Percentiles rank a stretch among this genome's conserved stretches.
Evolutionary conservation across 1,284 basidiomycete genomes (phyloP).

Genomic region (Melampsora occidentalis): DNA sequence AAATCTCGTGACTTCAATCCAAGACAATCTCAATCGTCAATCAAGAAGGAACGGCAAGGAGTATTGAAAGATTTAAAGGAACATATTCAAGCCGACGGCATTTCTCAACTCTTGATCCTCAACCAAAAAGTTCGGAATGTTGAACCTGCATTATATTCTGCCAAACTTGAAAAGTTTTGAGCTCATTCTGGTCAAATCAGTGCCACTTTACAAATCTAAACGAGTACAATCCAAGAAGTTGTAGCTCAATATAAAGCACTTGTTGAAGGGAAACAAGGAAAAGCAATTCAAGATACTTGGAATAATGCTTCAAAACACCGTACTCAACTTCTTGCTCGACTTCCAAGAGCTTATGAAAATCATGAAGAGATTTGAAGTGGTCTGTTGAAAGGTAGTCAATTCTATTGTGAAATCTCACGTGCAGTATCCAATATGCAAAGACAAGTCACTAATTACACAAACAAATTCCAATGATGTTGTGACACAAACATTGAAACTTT

Average conservation of each 20-base stretch:
- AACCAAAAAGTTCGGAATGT: slow-evolving; percentile 74
- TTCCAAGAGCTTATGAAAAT: slow-evolving; percentile 71
- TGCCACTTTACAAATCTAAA: slow-evolving; percentile 73
- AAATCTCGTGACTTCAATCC: slow-evolving; percentile 69
- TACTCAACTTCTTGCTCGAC: slow-evolving; percentile 68
- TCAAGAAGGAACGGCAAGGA: slow-evolving; percentile 76
- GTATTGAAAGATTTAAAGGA: slow-evolving; percentile 91
- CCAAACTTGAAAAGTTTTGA: slow-evolving; percentile 90
- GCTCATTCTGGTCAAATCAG: slow-evolving; percentile 80
- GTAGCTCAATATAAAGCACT: slow-evolving; percentile 60
- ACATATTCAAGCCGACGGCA: slow-evolving; percentile 93
- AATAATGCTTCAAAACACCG: slow-evolving; percentile 73
- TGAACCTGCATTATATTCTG: slow-evolving; percentile 82
- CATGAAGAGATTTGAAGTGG: slow-evolving; percentile 85
- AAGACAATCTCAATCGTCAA: slow-evolving; percentile 72
- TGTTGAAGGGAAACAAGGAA: slow-evolving; percentile 67
- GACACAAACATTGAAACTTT: too few species aligned
- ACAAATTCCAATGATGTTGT: too few species aligned
- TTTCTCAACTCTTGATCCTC: slow-evolving; percentile 86
- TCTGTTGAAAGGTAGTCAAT: slow-evolving; percentile 63
- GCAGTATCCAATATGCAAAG: slow-evolving; percentile 54
- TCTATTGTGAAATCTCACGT: slow-evolving; percentile 16
- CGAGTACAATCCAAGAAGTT: slow-evolving; percentile 60
- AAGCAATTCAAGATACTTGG: slow-evolving; percentile 71
- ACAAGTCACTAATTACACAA: slow-evolving; percentile 84